Evolutionary conservation across 106 monocot genomes (phyloP).

Genomic region (Ottelia alismoides): DNA sequence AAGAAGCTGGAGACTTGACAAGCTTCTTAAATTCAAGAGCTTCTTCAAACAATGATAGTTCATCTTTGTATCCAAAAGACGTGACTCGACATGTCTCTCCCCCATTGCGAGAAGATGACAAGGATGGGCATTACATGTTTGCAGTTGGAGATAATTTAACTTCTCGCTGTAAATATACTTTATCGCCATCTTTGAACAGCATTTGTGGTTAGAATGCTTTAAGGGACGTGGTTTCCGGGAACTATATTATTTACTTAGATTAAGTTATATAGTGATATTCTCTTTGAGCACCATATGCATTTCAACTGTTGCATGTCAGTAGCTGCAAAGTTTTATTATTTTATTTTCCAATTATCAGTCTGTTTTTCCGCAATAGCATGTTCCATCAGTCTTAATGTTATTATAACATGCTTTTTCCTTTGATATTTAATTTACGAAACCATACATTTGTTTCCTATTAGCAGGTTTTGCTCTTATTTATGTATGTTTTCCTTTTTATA

Average conservation of each 20-base stretch:
- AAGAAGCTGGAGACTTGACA: conserved; percentile 70
- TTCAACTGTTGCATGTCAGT: background rate
- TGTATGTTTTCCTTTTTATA: too few relatives aligned
- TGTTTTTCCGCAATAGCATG: too few relatives aligned
- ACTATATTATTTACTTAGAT: too few relatives aligned
- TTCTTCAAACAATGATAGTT: conserved; percentile 27
- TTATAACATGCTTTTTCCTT: too few relatives aligned
- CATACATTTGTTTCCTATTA: too few relatives aligned
- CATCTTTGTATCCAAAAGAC: conserved; percentile 41
- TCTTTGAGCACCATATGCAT: background rate
- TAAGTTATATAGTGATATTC: background rate
- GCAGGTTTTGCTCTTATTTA: too few relatives aligned
- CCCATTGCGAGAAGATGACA: conserved; percentile 91
- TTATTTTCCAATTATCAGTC: too few relatives aligned
- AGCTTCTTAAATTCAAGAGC: conserved; percentile 30
- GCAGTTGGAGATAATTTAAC: conserved; percentile 89
- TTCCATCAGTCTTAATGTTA: too few relatives aligned
- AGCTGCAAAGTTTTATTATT: too few relatives aligned
- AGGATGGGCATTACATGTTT: conserved; percentile 95
- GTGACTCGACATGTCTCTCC: conserved; percentile 57
- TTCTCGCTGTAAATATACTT: conserved; percentile 87
- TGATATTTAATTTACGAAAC: too few relatives aligned
- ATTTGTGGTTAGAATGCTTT: too few relatives aligned
- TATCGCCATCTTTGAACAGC: conserved; percentile 13
- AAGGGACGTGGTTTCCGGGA: too few relatives aligned